Base-by-base conservation (phyloP, 352 stramenopile species). In the Globisporangium camurandrum region DNA sequence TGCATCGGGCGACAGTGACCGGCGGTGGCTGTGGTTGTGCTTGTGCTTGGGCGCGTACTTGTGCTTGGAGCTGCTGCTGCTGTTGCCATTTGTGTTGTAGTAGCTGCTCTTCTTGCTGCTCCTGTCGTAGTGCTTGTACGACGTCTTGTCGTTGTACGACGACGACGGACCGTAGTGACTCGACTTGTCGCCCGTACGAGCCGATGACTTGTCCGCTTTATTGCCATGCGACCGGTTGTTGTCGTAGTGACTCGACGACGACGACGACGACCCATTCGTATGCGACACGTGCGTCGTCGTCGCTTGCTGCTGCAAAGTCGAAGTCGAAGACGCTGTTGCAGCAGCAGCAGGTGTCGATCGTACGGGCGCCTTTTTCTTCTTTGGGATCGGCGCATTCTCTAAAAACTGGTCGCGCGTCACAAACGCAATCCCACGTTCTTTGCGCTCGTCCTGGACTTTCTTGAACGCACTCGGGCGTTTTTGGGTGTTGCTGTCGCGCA, bases 381-480 rank as follows among this genome's bases (percentile, higher is more conserved):
- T 84, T 20, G 72, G 72, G 46, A 84, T 84, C 19, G 72, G 69
- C 26, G 65, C 43, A 4, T 71, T 72, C 38, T 82, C 70, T 46
- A 63, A 64, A 54, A 80, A 71, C 40, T 54, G 69, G 42, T 71
- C 52, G 31, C 73, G 59, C 40, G 66, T 34, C 33, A 75, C 63
- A 23, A 75, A 61, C 4, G 64, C 23, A 6, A 64, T 66, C n/a
- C 67, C 69, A 37, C 64, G 72, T 49, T 62, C 55, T 12, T 60
- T 61, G 51, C 59, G 59, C 53, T 78, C 66, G 20, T 71, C 65
- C 28, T 80, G 59, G 42, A 74, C 62, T 41, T 75, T 84, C 45
- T 71, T 79, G 62, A 82, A 81, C 16, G 47, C 57, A 54, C 34
- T 82, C 17, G 72, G 65, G n/a, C 72, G 69, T 49, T 84, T 84